These are phyloP conservation scores for Cladosporium velox DNA, from an alignment of 2,329 filamentous ascomycete genomes.

Conservation along the genomic window DNA sequence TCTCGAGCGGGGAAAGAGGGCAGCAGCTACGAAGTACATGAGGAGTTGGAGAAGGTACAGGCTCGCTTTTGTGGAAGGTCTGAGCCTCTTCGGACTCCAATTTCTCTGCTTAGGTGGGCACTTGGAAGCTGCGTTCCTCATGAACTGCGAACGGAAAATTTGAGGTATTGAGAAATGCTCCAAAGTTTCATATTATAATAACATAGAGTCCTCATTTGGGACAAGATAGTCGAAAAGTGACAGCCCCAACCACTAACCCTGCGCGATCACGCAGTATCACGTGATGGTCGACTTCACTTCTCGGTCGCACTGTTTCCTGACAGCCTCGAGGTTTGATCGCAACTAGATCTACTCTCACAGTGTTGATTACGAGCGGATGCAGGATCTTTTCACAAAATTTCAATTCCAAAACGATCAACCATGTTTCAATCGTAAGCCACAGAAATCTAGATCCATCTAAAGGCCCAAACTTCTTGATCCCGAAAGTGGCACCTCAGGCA, in stretches of 20 bases:
- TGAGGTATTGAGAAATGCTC: not conserved
- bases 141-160: no score
- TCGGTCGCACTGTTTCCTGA: not conserved
- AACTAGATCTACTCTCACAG: not conserved
- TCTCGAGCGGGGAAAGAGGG: slow-evolving; percentile 17
- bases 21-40: not conserved
- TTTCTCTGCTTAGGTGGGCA: not conserved
- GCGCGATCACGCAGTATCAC: not conserved
- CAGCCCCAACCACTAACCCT: not conserved
- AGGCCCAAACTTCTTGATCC: not conserved
- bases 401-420: not conserved
- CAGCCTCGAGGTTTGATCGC: not conserved
- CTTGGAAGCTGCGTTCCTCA: not conserved
- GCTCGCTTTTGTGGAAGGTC: not conserved
- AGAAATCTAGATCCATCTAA: not conserved
- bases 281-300: not conserved
- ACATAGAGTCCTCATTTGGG: not conserved
- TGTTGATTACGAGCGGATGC: not conserved
- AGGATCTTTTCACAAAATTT: not conserved
- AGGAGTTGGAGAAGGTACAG: not conserved
- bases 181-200: not conserved
- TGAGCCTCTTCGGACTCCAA: not conserved
- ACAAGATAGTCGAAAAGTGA: not conserved
- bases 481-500: not conserved
- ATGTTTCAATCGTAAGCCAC: not conserved